Evolutionary conservation across 768 basidiomycete genomes (phyloP).

Genomic region (Leccinum uliginosum): DNA sequence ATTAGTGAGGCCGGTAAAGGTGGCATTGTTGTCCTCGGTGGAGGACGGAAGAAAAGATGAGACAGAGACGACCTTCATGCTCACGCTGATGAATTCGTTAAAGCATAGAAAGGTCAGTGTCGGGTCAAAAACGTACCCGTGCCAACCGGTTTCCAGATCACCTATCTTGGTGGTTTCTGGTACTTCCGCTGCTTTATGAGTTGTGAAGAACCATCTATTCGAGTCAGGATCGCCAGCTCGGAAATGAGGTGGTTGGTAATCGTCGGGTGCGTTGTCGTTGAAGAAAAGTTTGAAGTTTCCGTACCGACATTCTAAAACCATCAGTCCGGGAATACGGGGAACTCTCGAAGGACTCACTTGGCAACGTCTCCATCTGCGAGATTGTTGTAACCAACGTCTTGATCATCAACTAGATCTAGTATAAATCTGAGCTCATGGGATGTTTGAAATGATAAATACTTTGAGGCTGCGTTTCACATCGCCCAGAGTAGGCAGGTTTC

Average conservation of each 20-base stretch:
- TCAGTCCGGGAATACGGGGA: neutral
- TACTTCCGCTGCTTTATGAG: conserved; percentile 64
- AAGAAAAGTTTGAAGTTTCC: conserved; percentile 90
- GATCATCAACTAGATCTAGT: conserved; percentile 52
- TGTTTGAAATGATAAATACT: conserved; percentile 33
- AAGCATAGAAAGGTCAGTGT: neutral
- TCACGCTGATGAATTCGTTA: conserved; percentile 44
- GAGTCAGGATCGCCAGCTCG: conserved; percentile 64
- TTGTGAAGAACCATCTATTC: conserved; percentile 79
- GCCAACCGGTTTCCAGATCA: conserved; percentile 64
- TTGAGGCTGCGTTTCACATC: conserved; percentile 83
- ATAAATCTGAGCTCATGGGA: neutral
- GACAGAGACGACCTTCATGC: conserved; percentile 68
- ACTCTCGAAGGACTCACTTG: conserved; percentile 46
- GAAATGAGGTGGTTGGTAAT: conserved; percentile 85
- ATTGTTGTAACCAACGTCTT: conserved; percentile 78
- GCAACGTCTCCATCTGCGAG: conserved; percentile 73
- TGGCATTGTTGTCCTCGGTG: conserved; percentile 52
- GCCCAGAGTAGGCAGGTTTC: conserved; percentile 64
- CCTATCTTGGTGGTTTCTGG: conserved; percentile 75
- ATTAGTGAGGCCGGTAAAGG: conserved; percentile 46
- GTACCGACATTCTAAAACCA: conserved; percentile 60
- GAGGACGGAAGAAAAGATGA: conserved; percentile 67
- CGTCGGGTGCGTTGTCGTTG: conserved; percentile 69
- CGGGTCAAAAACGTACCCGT: conserved; percentile 44